These are phyloP conservation scores for Curvularia spicifera DNA, from an alignment of 2,329 filamentous ascomycete genomes.

Conservation along the genomic window DNA sequence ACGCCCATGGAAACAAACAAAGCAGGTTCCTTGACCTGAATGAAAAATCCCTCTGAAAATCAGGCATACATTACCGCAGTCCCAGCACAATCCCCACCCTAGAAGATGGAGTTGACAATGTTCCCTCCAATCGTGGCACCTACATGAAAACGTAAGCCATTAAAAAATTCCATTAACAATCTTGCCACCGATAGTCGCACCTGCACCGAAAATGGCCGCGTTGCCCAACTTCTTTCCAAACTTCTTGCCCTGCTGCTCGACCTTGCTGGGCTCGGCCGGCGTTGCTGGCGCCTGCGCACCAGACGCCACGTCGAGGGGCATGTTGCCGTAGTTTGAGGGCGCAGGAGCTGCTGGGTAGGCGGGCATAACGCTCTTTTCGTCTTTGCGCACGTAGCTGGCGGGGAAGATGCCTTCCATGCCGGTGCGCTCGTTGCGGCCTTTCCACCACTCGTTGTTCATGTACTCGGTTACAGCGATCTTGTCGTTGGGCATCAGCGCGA, in stretches of 20 bases:
- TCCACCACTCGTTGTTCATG: constrained; percentile 98
- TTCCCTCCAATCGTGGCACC: constrained; percentile 90
- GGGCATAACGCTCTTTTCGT: constrained; percentile 63
- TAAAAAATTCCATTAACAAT: constrained; percentile 90
- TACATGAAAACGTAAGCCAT: constrained; percentile 54
- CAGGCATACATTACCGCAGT: neutral
- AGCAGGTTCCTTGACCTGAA: neutral
- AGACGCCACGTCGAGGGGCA: constrained; percentile 78
- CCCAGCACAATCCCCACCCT: neutral
- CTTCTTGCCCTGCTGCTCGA: constrained; percentile 83
- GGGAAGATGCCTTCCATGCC: constrained; percentile 92
- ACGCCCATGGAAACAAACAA: neutral
- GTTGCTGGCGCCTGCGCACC: constrained; percentile 46
- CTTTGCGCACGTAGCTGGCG: constrained; percentile 79
- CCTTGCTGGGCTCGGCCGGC: constrained; percentile 65
- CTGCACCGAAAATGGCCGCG: constrained; percentile 87
- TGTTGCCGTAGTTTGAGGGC: constrained; percentile 70
- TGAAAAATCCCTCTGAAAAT: neutral
- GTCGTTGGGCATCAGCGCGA: constrained; percentile 82
- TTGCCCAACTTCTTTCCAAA: constrained; percentile 93
- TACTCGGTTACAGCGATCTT: constrained; percentile 81
- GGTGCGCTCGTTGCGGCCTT: constrained; percentile 83
- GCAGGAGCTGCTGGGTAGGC: constrained; percentile 38
- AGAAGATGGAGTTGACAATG: constrained; percentile 64
- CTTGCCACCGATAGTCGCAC: constrained; percentile 87